Evolutionary conservation across 805 yeast species (phyloP), one percentile per base, ranked within the genome.

Genomic region (Candida sonorensis): DNA sequence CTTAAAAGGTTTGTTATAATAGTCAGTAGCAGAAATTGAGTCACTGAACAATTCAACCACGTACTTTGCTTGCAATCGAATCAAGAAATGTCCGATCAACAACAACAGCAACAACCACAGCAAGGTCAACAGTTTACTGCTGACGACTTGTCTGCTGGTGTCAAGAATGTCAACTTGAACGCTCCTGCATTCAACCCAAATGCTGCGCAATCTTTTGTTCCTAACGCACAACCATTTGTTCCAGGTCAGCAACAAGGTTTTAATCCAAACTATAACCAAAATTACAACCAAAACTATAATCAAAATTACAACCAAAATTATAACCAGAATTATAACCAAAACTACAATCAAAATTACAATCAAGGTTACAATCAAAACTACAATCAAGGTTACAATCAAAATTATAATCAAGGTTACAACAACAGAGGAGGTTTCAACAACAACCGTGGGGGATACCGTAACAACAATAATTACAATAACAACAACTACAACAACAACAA

Each of bases 131-230:
- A 59, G 44, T 55, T 57, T 46, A 61, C 53, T 42, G 62, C 61
- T 38, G 68, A 69, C 44, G 57, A 67, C 35, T 55, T 69, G 58
- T 51, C 64, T 29, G 59, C 62, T 40, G 67, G 64, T 42, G 48
- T 72, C 46, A 66, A 61, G 41, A 62, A 68, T 41, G 44, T 67
- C 37, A 59, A 63, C 36, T 37, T 71, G 41, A 57, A 53, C 19
- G 64, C 57, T 29, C 66, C 43, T 17, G 35, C 32, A 10, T 74
- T 50, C 57, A 71, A 76, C 45, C 75, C 81, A 19, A 66, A 60
- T 33, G 51, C 57, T 44, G 24, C 53, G 25, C 65, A 50, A 39
- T 37, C 59, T 15, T 59, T 59, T 33, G 54, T 46, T 27, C 69
- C 68, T 32, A 59, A 57, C 32, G 26, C 53, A 26, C 64, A 49